These are phyloP conservation scores for Xerocomellus intermedius DNA, from an alignment of 768 basidiomycete genomes.

Conservation along the genomic window DNA sequence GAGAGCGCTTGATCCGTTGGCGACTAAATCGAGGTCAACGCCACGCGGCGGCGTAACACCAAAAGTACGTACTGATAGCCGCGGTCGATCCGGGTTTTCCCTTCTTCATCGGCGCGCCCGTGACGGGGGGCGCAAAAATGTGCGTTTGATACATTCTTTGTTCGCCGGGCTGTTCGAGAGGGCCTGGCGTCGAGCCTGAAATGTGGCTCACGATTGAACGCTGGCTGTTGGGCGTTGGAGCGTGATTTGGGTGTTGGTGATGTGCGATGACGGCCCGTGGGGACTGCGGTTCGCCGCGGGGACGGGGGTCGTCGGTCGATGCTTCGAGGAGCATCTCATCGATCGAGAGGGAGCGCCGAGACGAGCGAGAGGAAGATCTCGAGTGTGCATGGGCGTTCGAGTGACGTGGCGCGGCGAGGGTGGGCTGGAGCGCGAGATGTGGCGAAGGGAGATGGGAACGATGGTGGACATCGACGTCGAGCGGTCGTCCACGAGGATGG, in stretches of 20 bases:
- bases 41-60: conserved; percentile 4
- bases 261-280: conserved; percentile 29
- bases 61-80: conserved; percentile 22
- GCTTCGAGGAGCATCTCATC: conserved; percentile 51
- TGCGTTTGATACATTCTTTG: conserved; percentile 57
- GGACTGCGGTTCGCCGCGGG: conserved; percentile 33
- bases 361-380: conserved; percentile 38
- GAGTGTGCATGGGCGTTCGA: conserved; percentile 17
- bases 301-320: conserved; percentile 37
- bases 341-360: conserved; percentile 35
- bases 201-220: conserved; percentile 25
- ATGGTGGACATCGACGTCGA: conserved; percentile 28
- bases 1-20: conserved; percentile 20
- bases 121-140: conserved; percentile 71
- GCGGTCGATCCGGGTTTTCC: conserved; percentile 40
- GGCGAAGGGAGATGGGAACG: conserved; percentile 25
- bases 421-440: conserved; percentile 10
- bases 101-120: conserved; percentile 71
- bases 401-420: conserved; percentile 13
- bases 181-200: conserved; percentile 21
- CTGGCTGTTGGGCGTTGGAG: conserved; percentile 10
- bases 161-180: conserved; percentile 36
- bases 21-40: conserved; percentile 13
- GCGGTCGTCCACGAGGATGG: conserved; percentile 11
- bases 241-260: conserved; percentile 32